phyloP scores from a whole-genome alignment of 2,329 filamentous ascomycete species.

The Raffaelea arxii region DNA sequence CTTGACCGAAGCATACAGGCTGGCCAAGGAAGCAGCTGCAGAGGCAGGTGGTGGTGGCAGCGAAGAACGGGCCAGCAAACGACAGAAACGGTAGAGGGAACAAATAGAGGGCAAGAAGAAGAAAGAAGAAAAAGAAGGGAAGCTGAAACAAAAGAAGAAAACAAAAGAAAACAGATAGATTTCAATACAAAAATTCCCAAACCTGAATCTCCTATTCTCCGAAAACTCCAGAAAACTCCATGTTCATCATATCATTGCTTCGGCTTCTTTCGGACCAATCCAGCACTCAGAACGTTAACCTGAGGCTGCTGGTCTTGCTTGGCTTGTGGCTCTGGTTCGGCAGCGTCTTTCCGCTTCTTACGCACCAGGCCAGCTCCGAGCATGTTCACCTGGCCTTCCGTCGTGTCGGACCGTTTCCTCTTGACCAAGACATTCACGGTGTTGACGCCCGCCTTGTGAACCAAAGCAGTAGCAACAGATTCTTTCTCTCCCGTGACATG shows the following conservation, averaged over 20 bases:
- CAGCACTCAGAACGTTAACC: conserved; percentile 25
- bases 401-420: conserved; percentile 21
- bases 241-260: conserved; percentile 24
- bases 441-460: not conserved
- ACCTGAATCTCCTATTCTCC: not conserved
- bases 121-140: too few species aligned
- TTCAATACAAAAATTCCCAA: not conserved
- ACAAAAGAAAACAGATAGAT: not conserved
- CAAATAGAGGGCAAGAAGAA: conserved; percentile 12
- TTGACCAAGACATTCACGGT: conserved; percentile 35
- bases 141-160: not conserved
- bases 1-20: conserved; percentile 16
- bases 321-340: conserved; percentile 1
- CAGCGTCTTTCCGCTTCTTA: conserved; percentile 36
- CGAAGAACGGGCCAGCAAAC: conserved; percentile 8
- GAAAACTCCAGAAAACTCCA: not conserved
- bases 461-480: conserved; percentile 4
- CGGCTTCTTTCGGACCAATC: conserved; percentile 43
- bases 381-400: conserved; percentile 18
- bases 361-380: conserved; percentile 31
- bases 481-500: conserved; percentile 27
- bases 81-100: conserved; percentile 6
- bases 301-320: conserved; percentile 21
- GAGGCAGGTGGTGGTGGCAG: conserved; percentile 10
- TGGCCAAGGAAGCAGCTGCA: conserved; percentile 12